Conservation (phyloP, 805 yeast species). For the Tetrapisispora taiwanensis region DNA sequence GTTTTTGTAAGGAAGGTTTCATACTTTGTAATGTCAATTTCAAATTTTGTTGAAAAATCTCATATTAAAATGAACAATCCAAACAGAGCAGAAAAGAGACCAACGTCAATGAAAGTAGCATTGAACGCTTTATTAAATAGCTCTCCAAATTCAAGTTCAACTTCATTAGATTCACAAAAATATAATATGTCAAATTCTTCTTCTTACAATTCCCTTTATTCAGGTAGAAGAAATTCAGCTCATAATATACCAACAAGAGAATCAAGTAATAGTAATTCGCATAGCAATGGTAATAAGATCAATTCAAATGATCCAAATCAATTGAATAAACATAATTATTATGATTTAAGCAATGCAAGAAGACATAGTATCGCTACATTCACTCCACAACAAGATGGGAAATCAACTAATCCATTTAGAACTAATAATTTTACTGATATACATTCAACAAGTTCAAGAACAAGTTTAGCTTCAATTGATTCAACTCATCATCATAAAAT, state of each 20-base stretch:
- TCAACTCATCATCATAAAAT: neutral
- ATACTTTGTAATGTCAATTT: no score
- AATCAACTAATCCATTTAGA: neutral
- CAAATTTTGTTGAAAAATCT: neutral
- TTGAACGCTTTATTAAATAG: neutral
- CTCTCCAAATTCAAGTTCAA: neutral
- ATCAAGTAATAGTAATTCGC: neutral
- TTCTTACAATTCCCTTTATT: neutral
- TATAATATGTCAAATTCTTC: neutral
- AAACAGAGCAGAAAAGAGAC: neutral
- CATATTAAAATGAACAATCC: neutral
- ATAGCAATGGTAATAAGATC: neutral
- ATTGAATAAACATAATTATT: neutral
- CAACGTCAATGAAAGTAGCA: constrained; percentile 3
- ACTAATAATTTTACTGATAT: neutral
- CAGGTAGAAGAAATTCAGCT: neutral
- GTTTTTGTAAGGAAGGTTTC: no score
- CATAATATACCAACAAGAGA: constrained; percentile 1
- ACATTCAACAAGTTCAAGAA: neutral
- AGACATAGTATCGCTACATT: constrained; percentile 3
- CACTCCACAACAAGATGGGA: neutral
- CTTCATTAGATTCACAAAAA: neutral
- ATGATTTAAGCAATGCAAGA: neutral
- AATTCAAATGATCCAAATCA: neutral
- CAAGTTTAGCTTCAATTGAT: neutral